A percentile compares a stretch with the other conserved stretches of the same genome.
Conservation (phyloP, 495 filamentous ascomycete species). For the Penicillium fimorum region DNA sequence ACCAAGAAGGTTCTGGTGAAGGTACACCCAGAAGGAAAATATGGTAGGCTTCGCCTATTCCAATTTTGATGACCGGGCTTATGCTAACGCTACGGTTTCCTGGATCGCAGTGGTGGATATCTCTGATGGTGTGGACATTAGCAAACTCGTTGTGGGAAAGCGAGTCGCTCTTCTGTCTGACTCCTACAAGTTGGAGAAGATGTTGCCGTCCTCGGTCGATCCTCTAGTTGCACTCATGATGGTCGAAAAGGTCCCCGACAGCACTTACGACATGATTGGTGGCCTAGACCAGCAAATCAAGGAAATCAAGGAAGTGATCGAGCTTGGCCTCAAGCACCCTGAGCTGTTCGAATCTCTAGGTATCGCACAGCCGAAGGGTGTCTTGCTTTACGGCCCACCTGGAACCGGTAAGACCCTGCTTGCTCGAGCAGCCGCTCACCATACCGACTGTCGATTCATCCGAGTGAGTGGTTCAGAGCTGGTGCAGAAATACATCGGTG, state of each 20-base stretch:
- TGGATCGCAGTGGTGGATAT: constrained; percentile 84
- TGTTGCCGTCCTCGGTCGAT: constrained; percentile 95
- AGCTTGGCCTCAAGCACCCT: constrained; percentile 96
- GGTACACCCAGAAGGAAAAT: constrained; percentile 99
- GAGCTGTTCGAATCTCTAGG: constrained; percentile 98
- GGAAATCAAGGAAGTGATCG: constrained; percentile 99
- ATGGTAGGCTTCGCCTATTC: constrained; percentile 61
- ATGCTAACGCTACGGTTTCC: constrained; percentile 15
- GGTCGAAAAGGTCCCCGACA: constrained; percentile 99
- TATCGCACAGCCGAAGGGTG: constrained; percentile 97
- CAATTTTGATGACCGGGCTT: not conserved
- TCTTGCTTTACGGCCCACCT: constrained; percentile 93
- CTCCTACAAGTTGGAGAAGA: constrained; percentile 96
- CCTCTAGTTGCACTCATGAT: constrained; percentile 99
- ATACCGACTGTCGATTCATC: constrained; percentile 99
- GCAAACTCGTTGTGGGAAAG: constrained; percentile 95
- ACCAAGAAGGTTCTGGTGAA: constrained; percentile 99
- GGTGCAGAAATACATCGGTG: constrained; percentile 99
- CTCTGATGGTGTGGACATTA: constrained; percentile 87
- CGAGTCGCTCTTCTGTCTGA: constrained; percentile 95
- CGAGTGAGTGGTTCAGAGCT: constrained; percentile 93
- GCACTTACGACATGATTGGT: constrained; percentile 99
- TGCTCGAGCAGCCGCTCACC: constrained; percentile 93
- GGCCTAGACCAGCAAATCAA: constrained; percentile 99
- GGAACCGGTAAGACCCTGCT: constrained; percentile 97